Percentiles rank a stretch among this genome's conserved stretches.
Conservation (phyloP, 176 grass and related monocot genomes). For the Oryza rufipogon region DNA sequence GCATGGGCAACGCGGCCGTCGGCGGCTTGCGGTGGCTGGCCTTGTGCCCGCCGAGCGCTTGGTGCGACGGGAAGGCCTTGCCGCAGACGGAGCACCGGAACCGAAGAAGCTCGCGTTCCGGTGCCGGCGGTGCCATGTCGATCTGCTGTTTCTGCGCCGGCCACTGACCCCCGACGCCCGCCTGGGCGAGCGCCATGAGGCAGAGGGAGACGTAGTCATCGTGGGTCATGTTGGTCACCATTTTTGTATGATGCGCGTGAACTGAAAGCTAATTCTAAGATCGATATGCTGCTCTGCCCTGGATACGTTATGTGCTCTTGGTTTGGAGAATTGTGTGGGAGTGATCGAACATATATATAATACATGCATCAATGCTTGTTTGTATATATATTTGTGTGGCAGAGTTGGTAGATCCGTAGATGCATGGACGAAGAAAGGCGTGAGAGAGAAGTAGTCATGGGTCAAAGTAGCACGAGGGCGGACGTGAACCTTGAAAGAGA, state of each 20-base stretch:
- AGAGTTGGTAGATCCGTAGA: neutral
- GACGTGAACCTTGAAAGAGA: neutral
- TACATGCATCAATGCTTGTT: slow-evolving; percentile 4
- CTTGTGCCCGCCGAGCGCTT: slow-evolving; percentile 86
- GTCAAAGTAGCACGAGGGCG: slow-evolving; percentile 53
- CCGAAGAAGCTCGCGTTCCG: slow-evolving; percentile 31
- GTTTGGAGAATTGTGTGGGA: neutral
- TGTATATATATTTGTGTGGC: slow-evolving; percentile 24
- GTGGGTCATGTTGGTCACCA: slow-evolving; percentile 40
- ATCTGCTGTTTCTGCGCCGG: neutral
- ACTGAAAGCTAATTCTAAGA: neutral
- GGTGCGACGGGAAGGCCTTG: slow-evolving; percentile 76
- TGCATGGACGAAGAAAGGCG: neutral
- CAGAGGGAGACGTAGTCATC: slow-evolving; percentile 69
- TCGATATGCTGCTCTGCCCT: neutral
- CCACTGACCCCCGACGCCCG: neutral
- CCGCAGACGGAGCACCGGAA: slow-evolving; percentile 73
- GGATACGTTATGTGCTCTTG: neutral
- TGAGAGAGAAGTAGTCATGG: neutral
- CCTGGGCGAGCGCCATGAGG: slow-evolving; percentile 48
- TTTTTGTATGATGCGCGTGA: neutral
- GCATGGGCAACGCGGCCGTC: neutral
- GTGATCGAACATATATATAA: no score
- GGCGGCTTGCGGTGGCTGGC: slow-evolving; percentile 68
- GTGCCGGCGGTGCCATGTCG: neutral